Base-by-base conservation (phyloP, 139 green algal genomes). In the Pycnococcus provasolii region DNA sequence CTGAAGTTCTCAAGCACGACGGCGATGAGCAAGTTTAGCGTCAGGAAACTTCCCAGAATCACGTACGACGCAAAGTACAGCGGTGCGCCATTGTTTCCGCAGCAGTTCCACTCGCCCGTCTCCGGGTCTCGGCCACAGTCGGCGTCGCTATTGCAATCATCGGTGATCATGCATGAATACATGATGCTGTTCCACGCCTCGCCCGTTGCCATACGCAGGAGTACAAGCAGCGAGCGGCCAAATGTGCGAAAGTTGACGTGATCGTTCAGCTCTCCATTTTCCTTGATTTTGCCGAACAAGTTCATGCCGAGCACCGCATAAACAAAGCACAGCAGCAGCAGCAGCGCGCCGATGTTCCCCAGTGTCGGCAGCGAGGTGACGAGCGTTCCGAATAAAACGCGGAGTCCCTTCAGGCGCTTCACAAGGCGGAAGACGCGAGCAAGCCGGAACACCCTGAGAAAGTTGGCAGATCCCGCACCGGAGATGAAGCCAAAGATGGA, bases 141-240 rank as follows among this genome's bases (percentile, higher is more conserved):
- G 26, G 11, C 8, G 15, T 11, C n/a, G 4, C 5, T 47, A 41
- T 69, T 48, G 40, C 63, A 69, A 37, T 59, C 47, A 8, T 42
- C 40, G 26, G 58, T 58, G 26, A 72, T 66, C 68, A 76, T 76
- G 58, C 50, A 66, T 42, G 70, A 64, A 50, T 80, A 72, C 73
- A 80, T 80, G 58, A 80, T 73, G 42, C 5, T 39, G 58, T 80
- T 72, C 73, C 73, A 80, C 11, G 44, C 62, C 62, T 80, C 73
- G 40, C 73, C 73, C 1, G 73, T 80, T 2, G 62, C 43, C 13
- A 70, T 73, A 5, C 67, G 54, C 43, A 79, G 13, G 7, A 79
- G 53, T 48, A 54, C 51, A 8, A 79, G 45, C 43, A 79, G 37
- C 6, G 71, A 43, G 15, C 11, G 40, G 40, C 71, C 71, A 53